Evolutionary conservation across 139 green algal species (phyloP).

Genomic region (Chlamydomonas incerta): DNA sequence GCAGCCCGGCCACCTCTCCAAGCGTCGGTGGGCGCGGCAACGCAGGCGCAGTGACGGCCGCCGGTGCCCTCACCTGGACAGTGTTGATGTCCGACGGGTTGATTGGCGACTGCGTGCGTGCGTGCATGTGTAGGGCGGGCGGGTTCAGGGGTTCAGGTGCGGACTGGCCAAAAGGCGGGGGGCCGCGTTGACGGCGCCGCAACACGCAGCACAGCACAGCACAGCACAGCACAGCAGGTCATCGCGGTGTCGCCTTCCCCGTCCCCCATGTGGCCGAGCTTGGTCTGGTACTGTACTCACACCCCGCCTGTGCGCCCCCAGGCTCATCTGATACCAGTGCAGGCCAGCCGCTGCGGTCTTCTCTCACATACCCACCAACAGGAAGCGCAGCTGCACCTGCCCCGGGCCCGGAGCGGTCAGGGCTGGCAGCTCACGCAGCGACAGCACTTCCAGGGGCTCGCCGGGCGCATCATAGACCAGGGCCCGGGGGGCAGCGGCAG

Average conservation of each 20-base stretch:
- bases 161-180: not conserved
- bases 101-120: conserved; percentile 71
- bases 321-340: no score
- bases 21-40: no score
- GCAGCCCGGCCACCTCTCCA: no score
- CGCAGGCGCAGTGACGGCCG: no score
- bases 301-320: no score
- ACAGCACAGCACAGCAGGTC: no score
- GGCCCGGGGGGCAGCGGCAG: not conserved
- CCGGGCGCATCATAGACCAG: conserved; percentile 25
- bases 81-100: conserved; percentile 90
- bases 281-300: no score
- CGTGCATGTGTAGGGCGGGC: not conserved
- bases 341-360: no score
- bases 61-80: conserved; percentile 75
- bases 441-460: conserved; percentile 40
- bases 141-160: not conserved
- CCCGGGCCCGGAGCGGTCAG: not conserved
- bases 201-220: not conserved
- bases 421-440: not conserved
- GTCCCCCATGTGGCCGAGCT: no score
- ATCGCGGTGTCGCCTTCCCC: no score
- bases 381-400: conserved; percentile 21
- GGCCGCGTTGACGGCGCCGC: not conserved
- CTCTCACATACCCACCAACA: not conserved